A percentile compares a stretch with the other conserved stretches of the same genome.
Evolutionary conservation across 306 rosid genomes (phyloP).

Genomic region (Mimosa bimucronata): DNA sequence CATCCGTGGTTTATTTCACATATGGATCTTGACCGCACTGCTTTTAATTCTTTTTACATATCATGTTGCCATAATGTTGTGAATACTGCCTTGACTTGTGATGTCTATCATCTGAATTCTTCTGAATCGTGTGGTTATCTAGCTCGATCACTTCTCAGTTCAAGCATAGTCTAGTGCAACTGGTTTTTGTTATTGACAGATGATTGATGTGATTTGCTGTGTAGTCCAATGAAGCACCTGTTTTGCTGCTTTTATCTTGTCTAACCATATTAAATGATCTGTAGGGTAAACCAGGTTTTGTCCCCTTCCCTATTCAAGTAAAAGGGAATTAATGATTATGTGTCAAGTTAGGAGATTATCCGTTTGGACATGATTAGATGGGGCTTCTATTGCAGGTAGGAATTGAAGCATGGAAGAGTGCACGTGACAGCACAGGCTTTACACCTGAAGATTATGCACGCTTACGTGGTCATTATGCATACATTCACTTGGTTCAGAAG

Average conservation of each 20-base stretch:
- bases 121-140: background rate
- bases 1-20: constrained; percentile 1
- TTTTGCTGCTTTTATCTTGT: background rate
- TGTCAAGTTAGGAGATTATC: background rate
- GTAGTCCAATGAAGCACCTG: constrained; percentile 4
- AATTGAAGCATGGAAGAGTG: constrained; percentile 84
- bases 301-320: background rate
- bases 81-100: background rate
- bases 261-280: constrained; percentile 15
- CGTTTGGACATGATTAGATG: constrained; percentile 20
- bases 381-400: constrained; percentile 64
- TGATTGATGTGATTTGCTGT: background rate
- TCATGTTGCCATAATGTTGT: background rate
- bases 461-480: constrained; percentile 68
- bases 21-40: background rate
- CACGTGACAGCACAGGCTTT: constrained; percentile 73
- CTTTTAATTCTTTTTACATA: constrained; percentile 21
- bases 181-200: background rate
- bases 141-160: background rate
- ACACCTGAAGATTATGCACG: constrained; percentile 89
- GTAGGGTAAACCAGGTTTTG: background rate
- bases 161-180: background rate
- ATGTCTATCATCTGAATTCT: background rate
- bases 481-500: constrained; percentile 74
- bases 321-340: background rate